Conservation (phyloP, 1,284 basidiomycete genomes). For the Ganoderma sinense region DNA sequence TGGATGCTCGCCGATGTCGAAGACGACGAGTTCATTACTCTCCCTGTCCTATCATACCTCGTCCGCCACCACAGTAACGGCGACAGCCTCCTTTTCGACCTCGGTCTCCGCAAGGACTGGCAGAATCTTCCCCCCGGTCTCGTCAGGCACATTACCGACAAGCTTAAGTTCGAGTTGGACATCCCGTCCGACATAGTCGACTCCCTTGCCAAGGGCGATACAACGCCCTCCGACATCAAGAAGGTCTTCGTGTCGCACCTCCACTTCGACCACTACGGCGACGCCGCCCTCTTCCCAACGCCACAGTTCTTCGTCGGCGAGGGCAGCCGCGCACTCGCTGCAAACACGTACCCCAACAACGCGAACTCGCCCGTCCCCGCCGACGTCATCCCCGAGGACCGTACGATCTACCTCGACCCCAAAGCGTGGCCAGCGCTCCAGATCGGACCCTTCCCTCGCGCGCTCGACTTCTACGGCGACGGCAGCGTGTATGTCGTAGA, state of each 20-base stretch:
- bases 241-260: slow-evolving; percentile 53
- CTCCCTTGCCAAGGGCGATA: slow-evolving; percentile 55
- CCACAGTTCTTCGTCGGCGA: slow-evolving; percentile 54
- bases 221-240: slow-evolving; percentile 48
- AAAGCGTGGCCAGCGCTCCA: slow-evolving; percentile 35
- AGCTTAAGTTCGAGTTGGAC: slow-evolving; percentile 27
- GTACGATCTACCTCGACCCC: slow-evolving; percentile 43
- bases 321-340: slow-evolving; percentile 42
- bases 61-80: slow-evolving; percentile 51
- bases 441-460: slow-evolving; percentile 56
- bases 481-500: slow-evolving; percentile 65
- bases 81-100: slow-evolving; percentile 54
- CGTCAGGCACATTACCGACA: slow-evolving; percentile 6
- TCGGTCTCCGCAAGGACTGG: slow-evolving; percentile 58
- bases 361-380: slow-evolving; percentile 41
- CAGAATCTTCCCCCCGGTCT: slow-evolving; percentile 44
- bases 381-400: slow-evolving; percentile 50
- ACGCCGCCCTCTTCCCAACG: slow-evolving; percentile 51
- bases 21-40: slow-evolving; percentile 37
- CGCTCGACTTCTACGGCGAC: slow-evolving; percentile 62
- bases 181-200: slow-evolving; percentile 53
- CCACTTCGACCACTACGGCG: slow-evolving; percentile 44
- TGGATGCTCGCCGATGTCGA: slow-evolving; percentile 49
- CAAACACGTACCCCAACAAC: slow-evolving; percentile 46
- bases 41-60: slow-evolving; percentile 57